phyloP scores from a whole-genome alignment of 2,329 filamentous ascomycete species.

The Elsinoe arachidis region DNA sequence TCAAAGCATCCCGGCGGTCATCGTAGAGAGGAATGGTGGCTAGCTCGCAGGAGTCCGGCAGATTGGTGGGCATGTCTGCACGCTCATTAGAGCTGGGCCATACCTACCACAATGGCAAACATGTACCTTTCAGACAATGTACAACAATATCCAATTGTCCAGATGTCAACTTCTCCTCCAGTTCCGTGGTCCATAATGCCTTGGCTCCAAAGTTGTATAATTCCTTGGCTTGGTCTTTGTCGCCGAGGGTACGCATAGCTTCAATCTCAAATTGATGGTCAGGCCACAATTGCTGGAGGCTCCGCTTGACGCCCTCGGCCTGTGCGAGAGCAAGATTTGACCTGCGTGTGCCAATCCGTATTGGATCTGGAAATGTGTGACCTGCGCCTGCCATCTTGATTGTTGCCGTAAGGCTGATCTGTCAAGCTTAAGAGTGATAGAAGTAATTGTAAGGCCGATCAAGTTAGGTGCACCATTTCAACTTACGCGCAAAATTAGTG shows the following conservation, averaged over 20 bases:
- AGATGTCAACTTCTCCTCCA: conserved; percentile 64
- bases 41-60: conserved; percentile 64
- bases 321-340: conserved; percentile 76
- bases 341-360: conserved; percentile 65
- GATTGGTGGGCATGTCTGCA: conserved; percentile 74
- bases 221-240: conserved; percentile 77
- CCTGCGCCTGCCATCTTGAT: too few relatives aligned
- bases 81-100: conserved; percentile 3
- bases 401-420: too few relatives aligned
- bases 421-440: too few relatives aligned
- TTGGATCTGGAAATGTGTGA: neutral
- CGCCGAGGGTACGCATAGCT: conserved; percentile 69
- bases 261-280: conserved; percentile 60
- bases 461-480: too few relatives aligned
- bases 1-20: conserved; percentile 38
- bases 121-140: conserved; percentile 69
- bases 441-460: too few relatives aligned
- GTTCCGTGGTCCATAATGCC: conserved; percentile 83
- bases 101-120: neutral
- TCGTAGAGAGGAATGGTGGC: conserved; percentile 69
- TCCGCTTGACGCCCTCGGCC: conserved; percentile 60
- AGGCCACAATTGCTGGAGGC: conserved; percentile 57
- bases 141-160: conserved; percentile 69
- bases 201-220: conserved; percentile 80
- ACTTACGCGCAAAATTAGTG: too few relatives aligned